Evolutionary conservation across 2,329 filamentous ascomycete genomes (phyloP).

Genomic region (Pseudogymnoascus sp.): DNA sequence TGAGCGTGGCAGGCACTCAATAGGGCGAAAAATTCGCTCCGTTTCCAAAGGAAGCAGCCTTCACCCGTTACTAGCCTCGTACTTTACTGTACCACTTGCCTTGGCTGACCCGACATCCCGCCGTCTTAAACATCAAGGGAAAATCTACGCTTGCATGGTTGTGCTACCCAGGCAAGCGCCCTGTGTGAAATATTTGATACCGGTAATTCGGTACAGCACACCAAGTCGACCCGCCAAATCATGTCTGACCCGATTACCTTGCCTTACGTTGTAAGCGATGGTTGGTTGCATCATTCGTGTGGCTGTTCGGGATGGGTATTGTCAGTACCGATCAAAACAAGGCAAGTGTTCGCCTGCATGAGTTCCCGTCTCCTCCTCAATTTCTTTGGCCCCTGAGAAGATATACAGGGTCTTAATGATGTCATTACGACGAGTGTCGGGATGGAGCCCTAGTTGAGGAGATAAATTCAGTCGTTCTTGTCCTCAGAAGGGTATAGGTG

Average conservation of each 20-base stretch:
- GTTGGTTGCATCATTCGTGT: background rate
- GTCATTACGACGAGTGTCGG: background rate
- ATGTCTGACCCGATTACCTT: background rate
- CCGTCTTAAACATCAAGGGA: slow-evolving; percentile 3
- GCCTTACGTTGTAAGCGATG: background rate
- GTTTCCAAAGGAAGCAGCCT: slow-evolving; percentile 3
- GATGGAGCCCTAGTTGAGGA: background rate
- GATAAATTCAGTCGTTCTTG: background rate
- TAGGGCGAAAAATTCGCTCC: slow-evolving; percentile 1
- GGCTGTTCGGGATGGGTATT: background rate
- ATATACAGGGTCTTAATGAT: background rate
- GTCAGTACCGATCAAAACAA: background rate
- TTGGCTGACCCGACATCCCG: slow-evolving; percentile 1
- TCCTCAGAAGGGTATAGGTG: background rate
- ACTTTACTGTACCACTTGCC: background rate
- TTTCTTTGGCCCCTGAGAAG: background rate
- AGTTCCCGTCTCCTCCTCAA: background rate
- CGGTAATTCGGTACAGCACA: slow-evolving; percentile 6
- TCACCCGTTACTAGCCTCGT: slow-evolving; percentile 3
- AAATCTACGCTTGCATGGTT: slow-evolving; percentile 4
- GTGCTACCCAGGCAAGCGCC: slow-evolving; percentile 1
- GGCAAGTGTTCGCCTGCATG: slow-evolving; percentile 1
- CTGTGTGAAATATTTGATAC: slow-evolving; percentile 1
- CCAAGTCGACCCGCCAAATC: slow-evolving; percentile 1
- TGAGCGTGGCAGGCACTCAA: background rate